phyloP scores from a whole-genome alignment of 2,329 filamentous ascomycete genomes.

The Hymenoscyphus occultus region DNA sequence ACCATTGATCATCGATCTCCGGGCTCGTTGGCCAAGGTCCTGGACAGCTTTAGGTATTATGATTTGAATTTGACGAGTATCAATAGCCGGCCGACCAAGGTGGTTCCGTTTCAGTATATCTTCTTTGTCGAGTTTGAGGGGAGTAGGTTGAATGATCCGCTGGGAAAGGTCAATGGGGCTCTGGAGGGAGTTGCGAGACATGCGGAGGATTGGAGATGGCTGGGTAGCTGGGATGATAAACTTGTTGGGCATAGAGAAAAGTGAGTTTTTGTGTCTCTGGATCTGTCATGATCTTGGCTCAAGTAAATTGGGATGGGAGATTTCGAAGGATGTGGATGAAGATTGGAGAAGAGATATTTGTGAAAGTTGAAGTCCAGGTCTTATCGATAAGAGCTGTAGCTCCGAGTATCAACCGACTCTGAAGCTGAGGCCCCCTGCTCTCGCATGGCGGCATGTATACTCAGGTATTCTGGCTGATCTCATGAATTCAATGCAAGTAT shows the following conservation, averaged over 20 bases:
- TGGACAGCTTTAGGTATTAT: constrained; percentile 72
- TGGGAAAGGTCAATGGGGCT: constrained; percentile 57
- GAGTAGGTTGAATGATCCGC: constrained; percentile 50
- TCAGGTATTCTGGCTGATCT: too few species aligned
- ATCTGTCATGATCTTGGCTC: too few species aligned
- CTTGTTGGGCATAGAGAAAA: constrained; percentile 9
- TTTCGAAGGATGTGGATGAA: neutral
- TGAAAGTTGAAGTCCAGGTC: neutral
- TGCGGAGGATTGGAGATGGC: constrained; percentile 63
- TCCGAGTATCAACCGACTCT: neutral
- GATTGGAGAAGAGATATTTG: neutral
- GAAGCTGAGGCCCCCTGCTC: too few species aligned
- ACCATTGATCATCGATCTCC: constrained; percentile 73
- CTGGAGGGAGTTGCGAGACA: constrained; percentile 56
- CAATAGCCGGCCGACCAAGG: constrained; percentile 76
- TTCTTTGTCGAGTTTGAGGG: constrained; percentile 92
- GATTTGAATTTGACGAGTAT: constrained; percentile 86
- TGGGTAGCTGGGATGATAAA: constrained; percentile 61
- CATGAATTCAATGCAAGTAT: neutral
- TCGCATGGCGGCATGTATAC: too few species aligned
- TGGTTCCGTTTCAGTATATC: constrained; percentile 80
- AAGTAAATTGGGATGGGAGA: neutral
- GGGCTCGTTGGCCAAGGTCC: constrained; percentile 77
- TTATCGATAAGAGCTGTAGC: constrained; percentile 25
- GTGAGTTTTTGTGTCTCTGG: neutral